These are phyloP conservation scores for Candida incommunis DNA, from an alignment of 805 yeast genomes.

Conservation along the genomic window DNA sequence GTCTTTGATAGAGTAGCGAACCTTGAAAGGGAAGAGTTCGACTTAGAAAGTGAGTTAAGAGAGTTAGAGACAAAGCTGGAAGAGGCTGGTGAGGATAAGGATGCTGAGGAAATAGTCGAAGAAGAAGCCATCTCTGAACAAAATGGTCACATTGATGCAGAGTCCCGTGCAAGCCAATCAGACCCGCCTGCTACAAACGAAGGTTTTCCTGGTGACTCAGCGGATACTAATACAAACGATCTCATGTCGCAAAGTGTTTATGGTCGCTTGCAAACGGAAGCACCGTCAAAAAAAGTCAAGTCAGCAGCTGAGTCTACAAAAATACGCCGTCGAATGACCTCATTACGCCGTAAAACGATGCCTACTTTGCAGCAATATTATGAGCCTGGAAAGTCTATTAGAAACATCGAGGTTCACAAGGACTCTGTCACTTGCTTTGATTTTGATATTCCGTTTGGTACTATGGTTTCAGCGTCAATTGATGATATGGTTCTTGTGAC, in stretches of 20 bases:
- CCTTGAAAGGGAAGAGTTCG: conserved; percentile 47
- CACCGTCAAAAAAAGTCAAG: not conserved
- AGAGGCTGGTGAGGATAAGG: conserved; percentile 8
- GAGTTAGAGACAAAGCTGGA: conserved; percentile 23
- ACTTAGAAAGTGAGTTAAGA: conserved; percentile 25
- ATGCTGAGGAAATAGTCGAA: conserved; percentile 2
- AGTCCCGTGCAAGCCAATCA: not conserved
- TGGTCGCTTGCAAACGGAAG: not conserved
- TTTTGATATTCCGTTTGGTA: conserved; percentile 64
- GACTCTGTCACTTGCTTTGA: conserved; percentile 43
- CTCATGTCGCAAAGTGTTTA: not conserved
- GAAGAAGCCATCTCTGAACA: not conserved
- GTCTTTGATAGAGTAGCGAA: conserved; percentile 46
- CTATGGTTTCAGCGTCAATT: conserved; percentile 59
- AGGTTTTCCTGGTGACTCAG: conserved; percentile 3
- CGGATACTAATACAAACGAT: not conserved
- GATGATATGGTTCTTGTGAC: conserved; percentile 73
- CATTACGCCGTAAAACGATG: conserved; percentile 32
- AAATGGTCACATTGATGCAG: not conserved
- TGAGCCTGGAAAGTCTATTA: conserved; percentile 41
- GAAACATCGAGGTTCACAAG: conserved; percentile 36
- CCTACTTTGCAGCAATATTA: conserved; percentile 56
- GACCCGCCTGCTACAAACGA: not conserved
- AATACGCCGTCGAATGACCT: not conserved
- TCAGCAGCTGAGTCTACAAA: conserved; percentile 9